A percentile compares a stretch with the other conserved stretches of the same genome.
Evolutionary conservation across 257 asterid genomes (phyloP).

Genomic region (Primulina eburnea): DNA sequence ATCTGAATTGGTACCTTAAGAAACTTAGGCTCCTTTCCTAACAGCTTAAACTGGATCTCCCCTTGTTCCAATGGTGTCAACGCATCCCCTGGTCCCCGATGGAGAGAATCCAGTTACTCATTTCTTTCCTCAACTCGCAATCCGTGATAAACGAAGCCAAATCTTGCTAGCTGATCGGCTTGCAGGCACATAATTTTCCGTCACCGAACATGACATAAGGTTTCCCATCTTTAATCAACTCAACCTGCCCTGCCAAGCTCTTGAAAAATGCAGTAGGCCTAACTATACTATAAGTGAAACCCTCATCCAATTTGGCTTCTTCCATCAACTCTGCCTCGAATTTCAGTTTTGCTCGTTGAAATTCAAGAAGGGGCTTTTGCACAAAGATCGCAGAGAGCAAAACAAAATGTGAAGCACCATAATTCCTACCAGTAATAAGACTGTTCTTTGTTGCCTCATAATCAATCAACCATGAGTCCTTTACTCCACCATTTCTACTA

Average conservation of each 20-base stretch:
- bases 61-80: conserved; percentile 96
- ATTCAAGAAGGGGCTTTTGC: conserved; percentile 98
- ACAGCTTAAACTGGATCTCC: conserved; percentile 73
- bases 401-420: conserved; percentile 86
- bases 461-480: conserved; percentile 91
- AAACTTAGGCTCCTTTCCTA: conserved; percentile 73
- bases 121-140: conserved; percentile 60
- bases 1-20: conserved; percentile 79
- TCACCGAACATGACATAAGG: conserved; percentile 99
- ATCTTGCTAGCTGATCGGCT: conserved; percentile 90
- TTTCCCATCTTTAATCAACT: conserved; percentile 86
- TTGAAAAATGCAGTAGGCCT: conserved; percentile 98
- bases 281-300: conserved; percentile 74
- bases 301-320: conserved; percentile 47
- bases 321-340: conserved; percentile 66
- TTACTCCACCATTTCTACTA: conserved; percentile 86
- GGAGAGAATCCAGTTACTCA: conserved; percentile 61
- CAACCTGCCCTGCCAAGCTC: conserved; percentile 96
- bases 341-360: conserved; percentile 86
- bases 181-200: conserved; percentile 87
- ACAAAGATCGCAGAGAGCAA: conserved; percentile 90
- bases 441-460: conserved; percentile 89
- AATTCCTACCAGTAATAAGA: conserved; percentile 69
- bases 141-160: conserved; percentile 75
- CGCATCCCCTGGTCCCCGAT: conserved; percentile 92